Base-by-base conservation (phyloP, 257 asterid species). In the Craterostigma plantagineum region DNA sequence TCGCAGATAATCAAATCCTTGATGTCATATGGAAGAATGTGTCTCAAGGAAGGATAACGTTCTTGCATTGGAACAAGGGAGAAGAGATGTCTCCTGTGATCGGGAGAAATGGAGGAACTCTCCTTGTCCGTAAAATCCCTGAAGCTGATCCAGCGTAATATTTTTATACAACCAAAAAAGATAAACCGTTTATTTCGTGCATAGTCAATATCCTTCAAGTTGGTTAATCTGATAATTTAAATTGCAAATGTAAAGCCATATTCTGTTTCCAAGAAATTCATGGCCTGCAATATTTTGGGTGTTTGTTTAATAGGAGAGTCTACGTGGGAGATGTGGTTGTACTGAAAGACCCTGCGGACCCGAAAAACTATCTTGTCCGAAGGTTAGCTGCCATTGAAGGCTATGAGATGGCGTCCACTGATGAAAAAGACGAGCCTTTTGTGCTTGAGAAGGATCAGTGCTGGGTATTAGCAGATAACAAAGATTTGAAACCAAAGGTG, bases 361-460 rank as follows among this genome's bases (percentile, higher is more conserved):
- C 69, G 0, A 73, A 70, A 35, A 68, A 63, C 50, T 69, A 61
- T 62, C 74, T 83, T 49, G 84, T 83, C 15, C 75, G 95, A 54
- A 71, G 95, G 63, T 51, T 83, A 57, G 77, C 91, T 55, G 95
- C 93, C 13, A 38, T 63, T 42, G 87, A 79, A 75, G 93, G 95
- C 42, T 50, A 69, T 50, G 95, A 79, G 71, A 79, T 83, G 93
- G 91, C 60, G 45, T 83, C 95, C 34, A 60, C 72, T 14, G 81
- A 79, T 67, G 76, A 73, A 53, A 69, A 67, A 43, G 93, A 79
- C n/a, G 81, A 76, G 42, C 77, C 93, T 38, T 83, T 83, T 71
- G 69, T 83, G 50, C 91, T 83, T 15, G 87, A 76, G 17, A 56
- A 76, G 50, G 73, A 79, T 67, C 68, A 79, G 50, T 83, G 93